A percentile compares a stretch with the other conserved stretches of the same genome.
Conservation (phyloP, 768 basidiomycete genomes). For the Goffeauzyma gilvescens region DNA sequence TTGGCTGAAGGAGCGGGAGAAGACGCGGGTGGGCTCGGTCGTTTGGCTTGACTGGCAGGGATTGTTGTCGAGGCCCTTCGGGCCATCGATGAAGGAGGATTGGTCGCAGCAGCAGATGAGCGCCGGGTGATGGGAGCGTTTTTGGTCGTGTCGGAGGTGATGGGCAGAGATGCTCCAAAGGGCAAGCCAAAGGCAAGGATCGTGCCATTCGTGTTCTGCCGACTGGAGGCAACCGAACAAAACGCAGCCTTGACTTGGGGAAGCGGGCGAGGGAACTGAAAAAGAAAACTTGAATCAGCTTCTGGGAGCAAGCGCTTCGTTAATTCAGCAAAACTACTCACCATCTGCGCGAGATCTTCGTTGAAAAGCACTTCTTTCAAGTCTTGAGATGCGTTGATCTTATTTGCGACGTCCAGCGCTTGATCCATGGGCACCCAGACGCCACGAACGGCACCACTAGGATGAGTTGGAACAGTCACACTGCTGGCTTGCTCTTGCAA, state of each 20-base stretch:
- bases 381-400: neutral
- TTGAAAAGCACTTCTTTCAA: neutral
- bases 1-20: constrained; percentile 1
- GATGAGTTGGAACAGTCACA: no score
- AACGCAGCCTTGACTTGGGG: neutral
- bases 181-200: no score
- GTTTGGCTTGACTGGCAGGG: no score
- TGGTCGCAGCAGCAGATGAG: no score
- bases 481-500: no score
- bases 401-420: neutral
- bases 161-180: no score
- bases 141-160: neutral
- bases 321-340: neutral
- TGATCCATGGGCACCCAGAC: neutral
- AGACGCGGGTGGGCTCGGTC: no score
- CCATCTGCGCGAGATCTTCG: neutral
- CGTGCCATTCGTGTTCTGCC: neutral
- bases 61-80: no score
- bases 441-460: neutral
- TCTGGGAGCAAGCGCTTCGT: no score
- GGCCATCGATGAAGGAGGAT: no score
- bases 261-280: neutral
- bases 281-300: neutral
- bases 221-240: neutral
- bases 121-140: no score